Conservation (phyloP, 768 basidiomycete species). For the Mycena amicta region DNA sequence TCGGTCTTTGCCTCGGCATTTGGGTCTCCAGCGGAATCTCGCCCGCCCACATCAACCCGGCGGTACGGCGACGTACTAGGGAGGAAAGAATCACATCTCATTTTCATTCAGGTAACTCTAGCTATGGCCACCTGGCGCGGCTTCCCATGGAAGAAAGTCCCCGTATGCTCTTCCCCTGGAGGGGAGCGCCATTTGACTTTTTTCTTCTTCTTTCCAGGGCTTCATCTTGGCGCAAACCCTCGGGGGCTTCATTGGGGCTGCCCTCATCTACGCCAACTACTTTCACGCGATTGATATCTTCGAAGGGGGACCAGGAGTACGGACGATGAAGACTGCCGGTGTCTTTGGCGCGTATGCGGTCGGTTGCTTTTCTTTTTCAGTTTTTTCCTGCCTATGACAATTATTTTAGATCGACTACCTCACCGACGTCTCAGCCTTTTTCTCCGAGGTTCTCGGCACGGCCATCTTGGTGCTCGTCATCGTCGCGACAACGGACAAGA, state of each 20-base stretch:
- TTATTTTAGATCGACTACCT: slow-evolving; percentile 19
- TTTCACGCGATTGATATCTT: slow-evolving; percentile 59
- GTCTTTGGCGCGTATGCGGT: slow-evolving; percentile 19
- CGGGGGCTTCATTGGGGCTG: slow-evolving; percentile 52
- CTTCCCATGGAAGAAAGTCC: slow-evolving; percentile 63
- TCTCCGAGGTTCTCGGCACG: slow-evolving; percentile 35
- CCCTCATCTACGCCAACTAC: slow-evolving; percentile 57
- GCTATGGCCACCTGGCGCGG: slow-evolving; percentile 46
- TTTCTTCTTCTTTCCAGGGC: no score
- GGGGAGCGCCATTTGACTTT: no score
- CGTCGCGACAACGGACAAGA: slow-evolving; percentile 45
- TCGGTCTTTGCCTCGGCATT: slow-evolving; percentile 41
- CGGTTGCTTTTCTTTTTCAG: no score
- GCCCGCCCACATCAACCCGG: slow-evolving; percentile 37
- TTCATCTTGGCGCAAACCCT: slow-evolving; percentile 57
- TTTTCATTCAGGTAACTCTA: slow-evolving; percentile 21
- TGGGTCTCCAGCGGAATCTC: slow-evolving; percentile 44
- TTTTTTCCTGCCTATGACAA: no score
- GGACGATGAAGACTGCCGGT: slow-evolving; percentile 48
- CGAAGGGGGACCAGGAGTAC: slow-evolving; percentile 49
- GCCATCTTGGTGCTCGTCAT: slow-evolving; percentile 49
- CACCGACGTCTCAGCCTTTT: not conserved
- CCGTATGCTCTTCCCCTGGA: no score
- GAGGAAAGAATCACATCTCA: no score
- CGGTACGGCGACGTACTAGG: no score